phyloP scores from a whole-genome alignment of 2,329 filamentous ascomycete genomes.

The Chaetomiaceae sp. region DNA sequence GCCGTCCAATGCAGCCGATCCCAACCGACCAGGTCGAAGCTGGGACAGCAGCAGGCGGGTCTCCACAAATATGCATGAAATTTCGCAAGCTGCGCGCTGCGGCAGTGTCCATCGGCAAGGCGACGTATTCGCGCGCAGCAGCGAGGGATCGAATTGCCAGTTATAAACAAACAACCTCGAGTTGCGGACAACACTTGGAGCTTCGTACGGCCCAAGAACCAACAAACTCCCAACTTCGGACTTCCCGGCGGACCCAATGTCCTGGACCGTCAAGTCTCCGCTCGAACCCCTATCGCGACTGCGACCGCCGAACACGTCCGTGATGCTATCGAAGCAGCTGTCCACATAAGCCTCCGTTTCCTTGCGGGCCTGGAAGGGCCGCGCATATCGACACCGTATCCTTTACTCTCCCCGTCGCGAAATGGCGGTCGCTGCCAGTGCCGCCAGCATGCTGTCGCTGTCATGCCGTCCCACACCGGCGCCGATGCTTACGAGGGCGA shows the following conservation, averaged over 20 bases:
- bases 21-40: constrained; percentile 4
- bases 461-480: constrained; percentile 17
- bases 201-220: not conserved
- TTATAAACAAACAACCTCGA: too few species aligned
- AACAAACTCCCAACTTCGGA: not conserved
- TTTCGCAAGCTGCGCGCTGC: constrained; percentile 2
- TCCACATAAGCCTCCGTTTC: constrained; percentile 2
- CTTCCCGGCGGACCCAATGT: constrained; percentile 12
- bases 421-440: constrained; percentile 16
- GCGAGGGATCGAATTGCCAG: not conserved
- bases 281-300: constrained; percentile 8
- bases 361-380: constrained; percentile 6
- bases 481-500: not conserved
- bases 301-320: constrained; percentile 10
- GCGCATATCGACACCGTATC: not conserved
- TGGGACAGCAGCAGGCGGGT: not conserved
- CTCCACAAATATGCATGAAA: constrained; percentile 14
- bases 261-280: constrained; percentile 1
- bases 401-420: constrained; percentile 1
- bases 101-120: constrained; percentile 8
- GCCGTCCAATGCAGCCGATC: constrained; percentile 7
- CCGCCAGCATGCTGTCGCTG: constrained; percentile 16
- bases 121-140: constrained; percentile 16
- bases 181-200: constrained; percentile 1
- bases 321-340: constrained; percentile 14